phyloP scores from a whole-genome alignment of 1,284 basidiomycete species.

The Melampsora medusae region DNA sequence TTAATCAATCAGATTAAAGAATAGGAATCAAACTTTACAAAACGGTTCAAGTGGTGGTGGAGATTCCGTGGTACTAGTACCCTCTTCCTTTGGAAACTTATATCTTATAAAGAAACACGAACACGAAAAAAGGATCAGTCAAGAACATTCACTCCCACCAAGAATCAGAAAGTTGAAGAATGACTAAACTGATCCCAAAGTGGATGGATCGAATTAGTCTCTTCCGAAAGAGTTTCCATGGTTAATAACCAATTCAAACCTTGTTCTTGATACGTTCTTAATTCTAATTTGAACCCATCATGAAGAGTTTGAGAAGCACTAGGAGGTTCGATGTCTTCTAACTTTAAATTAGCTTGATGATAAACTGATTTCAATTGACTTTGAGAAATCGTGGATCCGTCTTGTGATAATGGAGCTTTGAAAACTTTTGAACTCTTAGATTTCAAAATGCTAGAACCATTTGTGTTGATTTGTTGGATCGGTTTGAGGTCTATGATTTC shows the following conservation, averaged over 20 bases:
- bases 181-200: conserved; percentile 84
- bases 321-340: not conserved
- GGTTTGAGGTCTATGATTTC: conserved; percentile 48
- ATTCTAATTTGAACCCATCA: conserved; percentile 71
- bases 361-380: too few species aligned
- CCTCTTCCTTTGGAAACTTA: conserved; percentile 33
- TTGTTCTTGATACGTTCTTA: conserved; percentile 88
- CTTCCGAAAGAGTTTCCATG: conserved; percentile 73
- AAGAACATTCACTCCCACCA: too few species aligned
- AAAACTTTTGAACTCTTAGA: too few species aligned
- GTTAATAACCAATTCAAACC: conserved; percentile 94
- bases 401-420: too few species aligned
- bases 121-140: not conserved
- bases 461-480: too few species aligned
- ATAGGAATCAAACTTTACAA: conserved; percentile 58
- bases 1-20: not conserved
- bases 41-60: conserved; percentile 64
- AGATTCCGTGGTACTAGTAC: conserved; percentile 50
- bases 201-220: conserved; percentile 76
- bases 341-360: too few species aligned
- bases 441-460: too few species aligned
- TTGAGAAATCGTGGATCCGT: too few species aligned
- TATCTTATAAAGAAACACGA: conserved; percentile 12
- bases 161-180: not conserved
- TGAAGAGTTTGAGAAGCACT: conserved; percentile 2